Evolutionary conservation across 441 rosid genomes (phyloP), one percentile per base, ranked within the genome.

Genomic region (Erodium chrysanthum): DNA sequence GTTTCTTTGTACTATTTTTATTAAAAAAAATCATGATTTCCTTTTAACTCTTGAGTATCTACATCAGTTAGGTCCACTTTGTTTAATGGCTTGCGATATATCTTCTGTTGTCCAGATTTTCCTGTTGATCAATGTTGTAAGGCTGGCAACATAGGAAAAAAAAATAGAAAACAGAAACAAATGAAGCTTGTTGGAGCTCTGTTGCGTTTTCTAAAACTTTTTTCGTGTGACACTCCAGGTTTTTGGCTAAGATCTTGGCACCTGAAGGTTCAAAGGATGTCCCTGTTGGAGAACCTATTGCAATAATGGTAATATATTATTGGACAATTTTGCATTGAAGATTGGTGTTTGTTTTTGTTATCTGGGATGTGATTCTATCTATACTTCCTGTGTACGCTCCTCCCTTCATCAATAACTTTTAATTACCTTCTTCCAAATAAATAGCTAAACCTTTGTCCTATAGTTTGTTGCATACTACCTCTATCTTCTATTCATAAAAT

Each of bases 251-350:
- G 86, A 85, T 91, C 70, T 66, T 93, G 75, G 86, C 78, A 56
- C 82, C 92, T 67, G 97, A 91, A 70, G 98, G 98, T 75, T 81
- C 98, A 52, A 93, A 91, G 82, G 96, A 93, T 78, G 86, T 88
- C 63, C 84, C 95, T 75, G 91, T 93, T 46, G 95, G 96, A 71
- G 90, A 85, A 69, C 86, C 98, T 35, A 93, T 93, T 78, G 92
- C 93, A 58, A 79, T 93, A 76, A 85, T 79, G 85, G 98, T 93
- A 88, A 64, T 48, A 14, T 48, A 48, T 14, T 12, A 15, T 2
- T 48, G 17, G 18, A n/a, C 4, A 48, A 12, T 48, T 3, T 0
- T 14, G 54, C 54, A 48, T 0, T 15, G 12, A 7, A 42, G n/a
- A 8, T 7, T 42, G 0, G 48, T 42, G 48, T 48, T 48, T 48